Conservation (phyloP, 192 early-diverging fungal genomes). For the Gigaspora rosea region DNA sequence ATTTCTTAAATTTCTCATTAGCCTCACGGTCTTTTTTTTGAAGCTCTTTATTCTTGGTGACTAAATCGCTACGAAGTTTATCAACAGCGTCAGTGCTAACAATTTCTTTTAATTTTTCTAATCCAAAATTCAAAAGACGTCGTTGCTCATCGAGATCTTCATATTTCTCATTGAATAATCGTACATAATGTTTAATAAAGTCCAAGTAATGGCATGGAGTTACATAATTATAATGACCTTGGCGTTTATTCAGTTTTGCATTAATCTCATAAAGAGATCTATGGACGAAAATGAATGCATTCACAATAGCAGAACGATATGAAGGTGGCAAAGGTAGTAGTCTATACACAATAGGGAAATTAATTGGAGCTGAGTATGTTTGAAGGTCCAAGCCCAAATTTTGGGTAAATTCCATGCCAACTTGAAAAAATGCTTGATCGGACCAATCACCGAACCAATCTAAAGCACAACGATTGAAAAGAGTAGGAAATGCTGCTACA, state of each 20-base stretch:
- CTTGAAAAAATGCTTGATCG: slow-evolving; percentile 97
- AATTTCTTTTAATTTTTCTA: slow-evolving; percentile 94
- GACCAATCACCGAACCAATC: slow-evolving; percentile 99
- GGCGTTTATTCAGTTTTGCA: slow-evolving; percentile 75
- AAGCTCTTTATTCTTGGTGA: slow-evolving; percentile 82
- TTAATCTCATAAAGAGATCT: slow-evolving; percentile 88
- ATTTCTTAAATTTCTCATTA: slow-evolving; percentile 93
- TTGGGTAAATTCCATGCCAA: slow-evolving; percentile 94
- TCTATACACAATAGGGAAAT: slow-evolving; percentile 76
- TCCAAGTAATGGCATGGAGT: slow-evolving; percentile 99
- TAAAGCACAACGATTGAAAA: slow-evolving; percentile 99
- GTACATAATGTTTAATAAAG: slow-evolving; percentile 93
- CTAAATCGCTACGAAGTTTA: slow-evolving; percentile 85
- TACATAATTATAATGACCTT: slow-evolving; percentile 81
- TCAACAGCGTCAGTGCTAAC: slow-evolving; percentile 95
- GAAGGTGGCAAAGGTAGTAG: slow-evolving; percentile 68
- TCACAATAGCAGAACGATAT: slow-evolving; percentile 84
- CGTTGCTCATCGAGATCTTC: slow-evolving; percentile 97
- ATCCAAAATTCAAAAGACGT: slow-evolving; percentile 94
- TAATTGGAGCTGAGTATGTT: slow-evolving; percentile 64
- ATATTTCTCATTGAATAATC: slow-evolving; percentile 88
- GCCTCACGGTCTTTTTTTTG: slow-evolving; percentile 87
- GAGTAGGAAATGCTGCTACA: slow-evolving; percentile 95
- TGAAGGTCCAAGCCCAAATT: slow-evolving; percentile 83
- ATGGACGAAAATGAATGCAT: slow-evolving; percentile 93